Base-by-base conservation (phyloP, 768 basidiomycete genomes). In the Termitomyces sp. region DNA sequence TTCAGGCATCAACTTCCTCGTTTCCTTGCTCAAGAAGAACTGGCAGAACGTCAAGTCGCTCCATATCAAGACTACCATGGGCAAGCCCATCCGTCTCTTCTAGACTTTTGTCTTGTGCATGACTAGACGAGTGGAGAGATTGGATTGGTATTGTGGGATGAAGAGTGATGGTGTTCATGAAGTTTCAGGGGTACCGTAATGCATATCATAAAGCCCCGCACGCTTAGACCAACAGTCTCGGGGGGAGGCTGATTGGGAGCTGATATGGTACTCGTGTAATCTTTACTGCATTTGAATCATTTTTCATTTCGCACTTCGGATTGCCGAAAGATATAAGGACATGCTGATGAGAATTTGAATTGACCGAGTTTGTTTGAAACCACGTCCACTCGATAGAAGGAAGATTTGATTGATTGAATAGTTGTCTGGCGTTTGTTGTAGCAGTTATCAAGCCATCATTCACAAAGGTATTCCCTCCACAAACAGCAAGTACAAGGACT, bases 31-130 rank as follows among this genome's bases (percentile, higher is more conserved):
- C 72, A 98, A 98, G 86, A 99, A 99, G 85, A 92, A 96, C 80
- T 93, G 94, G 94, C 97, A 98, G 76, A 99, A 98, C 78, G 89
- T 98, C 80, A 94, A 94, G 80, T 96, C 94, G 54, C 81, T 98
- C 63, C 94, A 98, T 83, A 87, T 99, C 82, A 99, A 99, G 84
- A 86, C 87, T 68, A 94, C 96, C 70, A 99, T 98, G 97, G 96
- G 96, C 82, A 97, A 96, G 79, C 93, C 95, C 60, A 77, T 95
- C 67, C 93, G 96, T 59, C 80, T 98, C 63, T 98, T 88, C 88
- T 98, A 81, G 81, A 18, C 50, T 65, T 49, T 60, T 45, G 43
- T 11, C 60, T 48, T 38, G 14, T 26, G 20, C 3, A 18, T 32
- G 22, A 11, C 22, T 50, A 40, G 56, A 50, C 45, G 58, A 36